Base-by-base conservation (phyloP, 2,329 filamentous ascomycete species). In the Fusarium sp. region DNA sequence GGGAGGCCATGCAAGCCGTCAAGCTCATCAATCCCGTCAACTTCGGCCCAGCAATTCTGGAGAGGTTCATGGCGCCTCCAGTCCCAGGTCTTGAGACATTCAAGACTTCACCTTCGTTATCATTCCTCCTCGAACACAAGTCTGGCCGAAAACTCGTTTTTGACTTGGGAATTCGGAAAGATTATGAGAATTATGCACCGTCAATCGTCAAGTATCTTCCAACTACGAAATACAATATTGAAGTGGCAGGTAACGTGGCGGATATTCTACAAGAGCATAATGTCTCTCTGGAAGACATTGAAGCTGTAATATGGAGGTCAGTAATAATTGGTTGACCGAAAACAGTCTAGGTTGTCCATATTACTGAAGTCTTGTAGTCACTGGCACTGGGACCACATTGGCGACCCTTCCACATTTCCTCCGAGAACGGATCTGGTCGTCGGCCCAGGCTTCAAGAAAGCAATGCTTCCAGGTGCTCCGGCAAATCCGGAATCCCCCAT, bases 371-470 rank as follows among this genome's bases (percentile, higher is more conserved):
- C 16, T 0, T 30, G 4, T 12, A 78, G 81, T 58, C 84, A 86
- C 65, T 83, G 79, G 75, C 82, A 84, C 64, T 84, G 79, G 74
- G 86, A 88, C 69, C 86, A 88, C 58, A 83, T 81, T 11, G 87
- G 86, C 0, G 82, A 87, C 57, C 78, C 81, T 0, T 80, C 81
- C 0, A 77, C 74, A 0, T 88, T 88, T 50, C 84, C 84, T 1
- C 1, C 69, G 0, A 75, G 69, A 2, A 85, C 84, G 1, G 79
- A 82, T 11, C 69, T 89, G 1, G 69, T 88, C 31, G 85, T 87
- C 6, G 87, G 86, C 0, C 82, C 85, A 0, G 86, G 86, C 0
- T 84, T 87, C 73, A 83, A 81, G 49, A 63, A 80, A 4, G 74
- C 74, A 0, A 81, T 84, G 69, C 70, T 83, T 5, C 86, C 86